phyloP scores from a whole-genome alignment of 225 moss, liverwort and hornwort genomes.

The Neckera pumila region DNA sequence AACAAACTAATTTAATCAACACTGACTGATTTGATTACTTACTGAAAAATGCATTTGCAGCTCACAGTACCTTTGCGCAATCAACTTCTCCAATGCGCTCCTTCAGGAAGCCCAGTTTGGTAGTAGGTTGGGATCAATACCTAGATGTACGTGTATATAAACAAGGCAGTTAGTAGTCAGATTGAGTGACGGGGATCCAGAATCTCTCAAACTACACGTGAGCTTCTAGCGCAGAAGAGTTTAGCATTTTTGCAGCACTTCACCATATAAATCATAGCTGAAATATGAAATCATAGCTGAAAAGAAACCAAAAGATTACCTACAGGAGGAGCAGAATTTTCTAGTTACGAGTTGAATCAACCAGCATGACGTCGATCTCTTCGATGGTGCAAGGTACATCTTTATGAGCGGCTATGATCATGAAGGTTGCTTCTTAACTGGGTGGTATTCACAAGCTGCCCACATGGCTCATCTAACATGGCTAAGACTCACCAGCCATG shows the following conservation, averaged over 20 bases:
- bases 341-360: neutral
- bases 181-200: neutral
- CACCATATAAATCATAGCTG: neutral
- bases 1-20: neutral
- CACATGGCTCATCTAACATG: conserved; percentile 17
- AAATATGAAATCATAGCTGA: neutral
- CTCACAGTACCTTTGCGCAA: neutral
- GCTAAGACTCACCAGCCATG: conserved; percentile 11
- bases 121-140: neutral
- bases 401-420: conserved; percentile 11
- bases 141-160: neutral
- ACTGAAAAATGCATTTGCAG: neutral
- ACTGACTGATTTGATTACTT: neutral
- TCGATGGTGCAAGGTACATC: conserved; percentile 9
- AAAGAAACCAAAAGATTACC: neutral
- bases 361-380: neutral
- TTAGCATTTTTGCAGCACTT: neutral
- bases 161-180: neutral
- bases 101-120: neutral
- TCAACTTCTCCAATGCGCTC: neutral
- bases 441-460: conserved; percentile 21
- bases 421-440: conserved; percentile 19
- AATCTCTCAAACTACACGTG: neutral
- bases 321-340: neutral
- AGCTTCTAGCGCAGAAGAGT: neutral